A percentile compares a stretch with the other conserved stretches of the same genome.
phyloP scores from a whole-genome alignment of 2,329 filamentous ascomycete genomes.

The Phialophora expanda region DNA sequence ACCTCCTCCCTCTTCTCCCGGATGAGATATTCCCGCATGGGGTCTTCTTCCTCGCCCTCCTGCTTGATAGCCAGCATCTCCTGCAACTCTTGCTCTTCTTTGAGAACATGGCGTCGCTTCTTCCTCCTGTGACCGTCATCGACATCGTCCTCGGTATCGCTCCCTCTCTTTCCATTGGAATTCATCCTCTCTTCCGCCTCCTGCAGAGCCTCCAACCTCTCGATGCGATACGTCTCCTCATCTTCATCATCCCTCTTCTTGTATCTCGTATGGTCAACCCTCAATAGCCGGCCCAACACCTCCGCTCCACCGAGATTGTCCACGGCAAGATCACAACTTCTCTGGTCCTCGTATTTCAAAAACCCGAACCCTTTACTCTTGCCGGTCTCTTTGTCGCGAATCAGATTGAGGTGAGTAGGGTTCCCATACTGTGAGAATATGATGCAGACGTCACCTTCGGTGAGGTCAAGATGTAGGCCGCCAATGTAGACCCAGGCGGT shows the following conservation, averaged over 20 bases:
- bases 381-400: slow-evolving; percentile 93
- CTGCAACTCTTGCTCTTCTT: slow-evolving; percentile 80
- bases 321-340: slow-evolving; percentile 92
- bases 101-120: slow-evolving; percentile 61
- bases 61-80: slow-evolving; percentile 63
- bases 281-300: slow-evolving; percentile 77
- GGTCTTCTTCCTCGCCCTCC: slow-evolving; percentile 92
- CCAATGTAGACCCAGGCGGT: slow-evolving; percentile 97
- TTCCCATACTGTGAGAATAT: slow-evolving; percentile 98
- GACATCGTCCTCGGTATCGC: slow-evolving; percentile 53
- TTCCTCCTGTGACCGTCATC: slow-evolving; percentile 46
- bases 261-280: slow-evolving; percentile 92
- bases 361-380: slow-evolving; percentile 95
- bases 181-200: slow-evolving; percentile 34
- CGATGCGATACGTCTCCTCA: slow-evolving; percentile 59
- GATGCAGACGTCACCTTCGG: slow-evolving; percentile 92
- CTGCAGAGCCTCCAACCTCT: slow-evolving; percentile 52
- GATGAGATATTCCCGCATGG: slow-evolving; percentile 91
- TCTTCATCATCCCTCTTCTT: slow-evolving; percentile 73
- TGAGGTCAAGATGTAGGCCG: slow-evolving; percentile 87
- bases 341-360: slow-evolving; percentile 97
- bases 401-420: slow-evolving; percentile 88
- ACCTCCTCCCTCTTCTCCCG: slow-evolving; percentile 91
- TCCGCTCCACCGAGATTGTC: slow-evolving; percentile 91
- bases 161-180: slow-evolving; percentile 48